Percentiles rank a stretch among this genome's conserved stretches.
Conservation (phyloP, 371 early-diverging fungal genomes). For the Mortierella sp. region DNA sequence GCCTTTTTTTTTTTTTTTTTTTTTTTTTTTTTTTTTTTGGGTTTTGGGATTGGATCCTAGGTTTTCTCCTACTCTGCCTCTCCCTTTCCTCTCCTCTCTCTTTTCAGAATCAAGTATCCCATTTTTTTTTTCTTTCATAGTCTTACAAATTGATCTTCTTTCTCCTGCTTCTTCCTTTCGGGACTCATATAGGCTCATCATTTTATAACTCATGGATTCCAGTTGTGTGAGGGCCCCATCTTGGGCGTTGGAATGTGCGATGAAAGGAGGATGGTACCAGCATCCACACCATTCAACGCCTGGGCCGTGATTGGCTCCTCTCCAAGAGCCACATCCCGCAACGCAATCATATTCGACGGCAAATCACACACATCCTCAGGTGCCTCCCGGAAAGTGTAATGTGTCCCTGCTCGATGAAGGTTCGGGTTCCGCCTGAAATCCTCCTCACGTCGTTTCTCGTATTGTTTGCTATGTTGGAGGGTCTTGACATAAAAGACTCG, state of each 20-base stretch:
- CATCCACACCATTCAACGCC: constrained; percentile 12
- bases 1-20: no score
- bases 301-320: constrained; percentile 22
- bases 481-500: constrained; percentile 21
- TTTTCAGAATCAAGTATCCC: no score
- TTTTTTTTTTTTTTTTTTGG: no score
- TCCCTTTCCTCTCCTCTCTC: no score
- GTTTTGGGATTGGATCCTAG: no score
- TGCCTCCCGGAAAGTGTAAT: not conserved
- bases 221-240: not conserved
- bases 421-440: not conserved
- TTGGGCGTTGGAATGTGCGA: constrained; percentile 16
- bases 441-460: constrained; percentile 14
- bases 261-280: constrained; percentile 21
- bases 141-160: no score
- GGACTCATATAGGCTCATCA: no score
- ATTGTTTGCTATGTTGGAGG: constrained; percentile 23
- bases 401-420: constrained; percentile 13
- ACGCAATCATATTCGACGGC: constrained; percentile 11
- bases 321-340: constrained; percentile 29
- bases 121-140: no score
- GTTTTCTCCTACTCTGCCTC: no score
- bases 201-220: no score
- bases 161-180: no score
- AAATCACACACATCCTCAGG: constrained; percentile 11